These are phyloP conservation scores for Metahyphopichia silvanorum DNA, from an alignment of 805 yeast species.

Conservation along the genomic window DNA sequence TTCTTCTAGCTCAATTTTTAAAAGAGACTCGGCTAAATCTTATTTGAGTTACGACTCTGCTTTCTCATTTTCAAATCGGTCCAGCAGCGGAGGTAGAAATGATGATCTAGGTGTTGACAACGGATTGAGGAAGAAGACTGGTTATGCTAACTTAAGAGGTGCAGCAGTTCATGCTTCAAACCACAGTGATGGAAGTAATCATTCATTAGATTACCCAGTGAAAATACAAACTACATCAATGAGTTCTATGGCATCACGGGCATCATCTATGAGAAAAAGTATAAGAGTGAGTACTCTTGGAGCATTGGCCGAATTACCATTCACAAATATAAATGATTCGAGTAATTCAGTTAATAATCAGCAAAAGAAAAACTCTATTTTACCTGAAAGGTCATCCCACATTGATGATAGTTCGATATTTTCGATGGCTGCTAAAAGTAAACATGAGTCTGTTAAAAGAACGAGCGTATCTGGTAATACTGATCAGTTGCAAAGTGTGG, in stretches of 20 bases:
- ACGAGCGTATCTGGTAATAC: conserved; percentile 10
- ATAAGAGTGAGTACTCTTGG: conserved; percentile 33
- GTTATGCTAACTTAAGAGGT: conserved; percentile 46
- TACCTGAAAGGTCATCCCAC: conserved; percentile 20
- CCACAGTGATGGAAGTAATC: conserved; percentile 2
- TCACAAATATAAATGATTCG: conserved; percentile 15
- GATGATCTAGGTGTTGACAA: conserved; percentile 13
- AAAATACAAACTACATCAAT: conserved; percentile 7
- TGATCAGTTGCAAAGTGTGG: conserved; percentile 4
- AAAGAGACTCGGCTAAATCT: conserved; percentile 43
- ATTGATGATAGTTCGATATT: conserved; percentile 30
- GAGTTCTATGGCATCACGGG: conserved; percentile 18
- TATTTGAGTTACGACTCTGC: conserved; percentile 62
- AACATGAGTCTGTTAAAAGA: conserved; percentile 11
- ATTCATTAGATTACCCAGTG: conserved; percentile 10
- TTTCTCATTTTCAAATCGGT: conserved; percentile 31
- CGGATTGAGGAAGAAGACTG: conserved; percentile 47
- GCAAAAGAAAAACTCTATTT: conserved; percentile 6
- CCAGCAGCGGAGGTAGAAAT: conserved; percentile 11
- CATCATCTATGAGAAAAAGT: conserved; percentile 26
- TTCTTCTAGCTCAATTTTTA: conserved; percentile 31
- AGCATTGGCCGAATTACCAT: conserved; percentile 41
- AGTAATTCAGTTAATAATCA: conserved; percentile 3
- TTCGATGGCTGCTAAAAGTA: conserved; percentile 24
- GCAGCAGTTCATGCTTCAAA: conserved; percentile 11